These are phyloP conservation scores for Colletotrichum shisoi DNA, from an alignment of 2,329 filamentous ascomycete genomes.

Conservation along the genomic window DNA sequence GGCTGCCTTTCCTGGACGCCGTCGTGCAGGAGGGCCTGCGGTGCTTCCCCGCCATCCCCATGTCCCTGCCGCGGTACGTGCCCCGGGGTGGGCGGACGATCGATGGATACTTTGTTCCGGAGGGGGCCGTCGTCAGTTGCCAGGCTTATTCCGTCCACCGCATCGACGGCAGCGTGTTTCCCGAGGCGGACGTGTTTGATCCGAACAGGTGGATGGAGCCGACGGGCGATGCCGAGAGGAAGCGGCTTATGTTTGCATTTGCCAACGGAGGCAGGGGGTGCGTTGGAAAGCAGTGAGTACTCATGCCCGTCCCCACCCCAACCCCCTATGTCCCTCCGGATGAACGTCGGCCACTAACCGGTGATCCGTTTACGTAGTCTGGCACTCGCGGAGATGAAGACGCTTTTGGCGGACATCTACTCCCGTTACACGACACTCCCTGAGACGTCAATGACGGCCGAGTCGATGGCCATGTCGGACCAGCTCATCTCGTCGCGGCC, in stretches of 20 bases:
- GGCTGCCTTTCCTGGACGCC: conserved; percentile 67
- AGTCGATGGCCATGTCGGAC: conserved; percentile 70
- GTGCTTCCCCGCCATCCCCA: conserved; percentile 70
- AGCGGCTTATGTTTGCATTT: conserved; percentile 71
- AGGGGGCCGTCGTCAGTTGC: conserved; percentile 64
- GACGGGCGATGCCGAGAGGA: conserved; percentile 75
- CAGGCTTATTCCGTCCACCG: conserved; percentile 69
- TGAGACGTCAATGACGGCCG: conserved; percentile 61
- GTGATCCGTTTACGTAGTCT: conserved; percentile 52
- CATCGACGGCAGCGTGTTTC: conserved; percentile 72
- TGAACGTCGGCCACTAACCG: not conserved
- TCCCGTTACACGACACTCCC: conserved; percentile 64
- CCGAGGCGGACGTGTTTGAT: conserved; percentile 77
- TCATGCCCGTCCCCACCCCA: not conserved
- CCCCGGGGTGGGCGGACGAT: conserved; percentile 63
- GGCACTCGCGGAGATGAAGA: conserved; percentile 74
- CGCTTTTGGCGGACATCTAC: conserved; percentile 69
- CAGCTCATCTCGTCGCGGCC: conserved; percentile 73
- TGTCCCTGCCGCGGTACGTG: conserved; percentile 70
- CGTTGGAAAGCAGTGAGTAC: conserved; percentile 70
- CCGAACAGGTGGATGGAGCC: conserved; percentile 84
- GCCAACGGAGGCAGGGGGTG: conserved; percentile 71
- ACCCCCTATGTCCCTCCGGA: not conserved
- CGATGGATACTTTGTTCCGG: conserved; percentile 63
- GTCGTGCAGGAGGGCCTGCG: conserved; percentile 69